Percentiles rank a stretch among this genome's conserved stretches.
Evolutionary conservation across 768 basidiomycete genomes (phyloP).

Genomic region (Rhizopogon sp.): DNA sequence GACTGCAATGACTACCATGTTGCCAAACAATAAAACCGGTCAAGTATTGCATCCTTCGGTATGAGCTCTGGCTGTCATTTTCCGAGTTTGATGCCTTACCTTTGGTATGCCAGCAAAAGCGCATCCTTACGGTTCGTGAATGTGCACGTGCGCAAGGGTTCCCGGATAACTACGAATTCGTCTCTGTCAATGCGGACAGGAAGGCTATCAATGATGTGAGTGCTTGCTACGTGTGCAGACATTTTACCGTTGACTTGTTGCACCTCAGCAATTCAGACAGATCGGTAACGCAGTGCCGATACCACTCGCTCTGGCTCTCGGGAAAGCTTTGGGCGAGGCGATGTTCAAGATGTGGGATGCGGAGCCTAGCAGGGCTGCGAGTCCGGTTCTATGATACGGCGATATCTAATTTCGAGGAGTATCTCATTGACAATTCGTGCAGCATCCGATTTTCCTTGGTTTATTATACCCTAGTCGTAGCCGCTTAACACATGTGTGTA

Average conservation of each 20-base stretch:
- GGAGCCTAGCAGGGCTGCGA: conserved; percentile 36
- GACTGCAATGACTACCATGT: conserved; percentile 56
- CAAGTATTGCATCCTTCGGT: conserved; percentile 43
- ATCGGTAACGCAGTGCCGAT: conserved; percentile 81
- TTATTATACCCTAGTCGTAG: not conserved
- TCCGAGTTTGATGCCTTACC: not conserved
- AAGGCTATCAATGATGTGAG: conserved; percentile 49
- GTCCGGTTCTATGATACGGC: conserved; percentile 32
- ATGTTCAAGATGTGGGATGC: conserved; percentile 41
- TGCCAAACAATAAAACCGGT: conserved; percentile 46
- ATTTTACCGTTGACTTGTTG: not conserved
- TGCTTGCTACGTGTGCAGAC: conserved; percentile 7
- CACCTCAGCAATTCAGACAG: conserved; percentile 60
- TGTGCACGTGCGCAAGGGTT: conserved; percentile 76
- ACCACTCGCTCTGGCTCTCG: conserved; percentile 61
- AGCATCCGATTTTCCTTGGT: not conserved
- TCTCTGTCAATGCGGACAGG: conserved; percentile 35
- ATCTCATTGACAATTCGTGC: not conserved
- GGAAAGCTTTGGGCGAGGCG: conserved; percentile 39
- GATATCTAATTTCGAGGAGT: not conserved
- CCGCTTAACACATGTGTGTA: not conserved
- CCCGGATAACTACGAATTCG: conserved; percentile 63
- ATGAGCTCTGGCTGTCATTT: conserved; percentile 8
- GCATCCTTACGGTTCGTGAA: conserved; percentile 62
- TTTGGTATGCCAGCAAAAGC: conserved; percentile 50